Evolutionary conservation across 179 eudicot species (phyloP).

Genomic region (Gypsophila paniculata): DNA sequence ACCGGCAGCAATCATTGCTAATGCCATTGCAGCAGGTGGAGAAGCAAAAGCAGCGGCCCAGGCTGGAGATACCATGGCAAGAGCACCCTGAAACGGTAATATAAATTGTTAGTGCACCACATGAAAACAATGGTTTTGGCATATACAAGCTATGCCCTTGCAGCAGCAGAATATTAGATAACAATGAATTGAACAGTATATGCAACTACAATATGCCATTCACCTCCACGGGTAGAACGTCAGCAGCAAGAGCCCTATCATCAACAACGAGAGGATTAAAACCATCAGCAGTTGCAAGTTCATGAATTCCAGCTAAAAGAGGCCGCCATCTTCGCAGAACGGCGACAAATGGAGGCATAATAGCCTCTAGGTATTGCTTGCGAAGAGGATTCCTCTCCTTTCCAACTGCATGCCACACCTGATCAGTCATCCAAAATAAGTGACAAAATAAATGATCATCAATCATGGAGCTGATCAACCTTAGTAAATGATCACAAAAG

Average conservation of each 20-base stretch:
- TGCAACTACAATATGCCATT: constrained; percentile 5
- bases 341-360: constrained; percentile 90
- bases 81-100: constrained; percentile 70
- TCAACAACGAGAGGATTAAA: constrained; percentile 81
- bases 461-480: background rate
- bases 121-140: constrained; percentile 6
- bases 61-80: constrained; percentile 87
- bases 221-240: constrained; percentile 89
- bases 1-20: constrained; percentile 99
- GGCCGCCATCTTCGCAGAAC: constrained; percentile 96
- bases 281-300: constrained; percentile 83
- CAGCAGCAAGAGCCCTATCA: constrained; percentile 90
- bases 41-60: constrained; percentile 99
- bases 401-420: constrained; percentile 94
- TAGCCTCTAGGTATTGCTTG: constrained; percentile 81
- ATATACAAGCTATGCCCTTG: background rate
- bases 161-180: constrained; percentile 4
- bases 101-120: constrained; percentile 10
- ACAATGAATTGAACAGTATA: constrained; percentile 3
- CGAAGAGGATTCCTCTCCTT: constrained; percentile 78
- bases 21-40: constrained; percentile 97
- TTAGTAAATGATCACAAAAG: constrained; percentile 6
- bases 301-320: constrained; percentile 90
- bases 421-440: constrained; percentile 26
- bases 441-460: background rate